Conservation (phyloP, 2,329 filamentous ascomycete species). For the Botrytis aclada region DNA sequence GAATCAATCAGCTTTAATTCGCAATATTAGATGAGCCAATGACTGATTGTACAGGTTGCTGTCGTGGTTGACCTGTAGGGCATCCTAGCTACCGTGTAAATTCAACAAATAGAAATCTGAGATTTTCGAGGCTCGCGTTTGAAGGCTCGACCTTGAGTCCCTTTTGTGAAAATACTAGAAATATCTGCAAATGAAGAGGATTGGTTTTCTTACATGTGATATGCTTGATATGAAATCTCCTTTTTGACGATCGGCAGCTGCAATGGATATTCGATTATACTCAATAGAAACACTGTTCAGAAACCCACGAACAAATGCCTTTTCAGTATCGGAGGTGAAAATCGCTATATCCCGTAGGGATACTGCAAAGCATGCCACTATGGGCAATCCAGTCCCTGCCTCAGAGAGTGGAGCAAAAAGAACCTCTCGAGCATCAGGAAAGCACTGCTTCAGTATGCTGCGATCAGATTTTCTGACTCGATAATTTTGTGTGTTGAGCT, state of each 20-base stretch:
- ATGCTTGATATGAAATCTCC: conserved; percentile 55
- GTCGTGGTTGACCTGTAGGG: not conserved
- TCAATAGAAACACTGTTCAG: conserved; percentile 32
- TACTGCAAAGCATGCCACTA: conserved; percentile 36
- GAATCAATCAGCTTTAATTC: not conserved
- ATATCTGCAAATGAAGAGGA: not conserved
- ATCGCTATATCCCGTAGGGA: conserved; percentile 34
- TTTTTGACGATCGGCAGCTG: conserved; percentile 48
- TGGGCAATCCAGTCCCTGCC: conserved; percentile 40
- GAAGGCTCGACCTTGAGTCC: too few relatives aligned
- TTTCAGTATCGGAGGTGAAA: conserved; percentile 35
- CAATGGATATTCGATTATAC: conserved; percentile 43
- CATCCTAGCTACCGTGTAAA: not conserved
- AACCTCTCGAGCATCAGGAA: conserved; percentile 39
- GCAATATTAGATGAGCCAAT: not conserved
- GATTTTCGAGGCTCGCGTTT: not conserved
- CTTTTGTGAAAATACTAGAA: not conserved
- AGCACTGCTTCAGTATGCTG: conserved; percentile 12
- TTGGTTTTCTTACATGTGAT: conserved; percentile 43
- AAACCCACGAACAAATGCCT: conserved; percentile 39
- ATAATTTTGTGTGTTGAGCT: not conserved
- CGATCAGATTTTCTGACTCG: not conserved
- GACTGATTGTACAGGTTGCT: not conserved
- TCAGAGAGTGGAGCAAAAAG: conserved; percentile 43
- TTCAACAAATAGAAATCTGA: not conserved